phyloP scores from a whole-genome alignment of 2,329 filamentous ascomycete species.

The Ophiostoma piceae region DNA sequence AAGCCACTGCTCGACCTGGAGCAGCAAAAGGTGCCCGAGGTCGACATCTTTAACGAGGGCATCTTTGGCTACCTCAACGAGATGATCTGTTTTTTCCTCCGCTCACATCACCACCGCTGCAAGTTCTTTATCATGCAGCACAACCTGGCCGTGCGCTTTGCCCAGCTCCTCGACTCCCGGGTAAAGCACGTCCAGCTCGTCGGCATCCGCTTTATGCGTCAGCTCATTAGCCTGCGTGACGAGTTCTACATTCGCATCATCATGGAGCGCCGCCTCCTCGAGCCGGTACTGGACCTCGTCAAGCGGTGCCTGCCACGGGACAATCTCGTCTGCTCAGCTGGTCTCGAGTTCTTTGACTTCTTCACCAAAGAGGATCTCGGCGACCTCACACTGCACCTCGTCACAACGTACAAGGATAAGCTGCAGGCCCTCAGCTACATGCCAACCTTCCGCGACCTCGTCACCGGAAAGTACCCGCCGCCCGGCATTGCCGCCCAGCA shows the following conservation, averaged over 20 bases:
- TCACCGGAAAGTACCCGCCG: constrained; percentile 36
- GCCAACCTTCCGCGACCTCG: constrained; percentile 72
- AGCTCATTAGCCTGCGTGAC: constrained; percentile 77
- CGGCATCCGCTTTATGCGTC: constrained; percentile 89
- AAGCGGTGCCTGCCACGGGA: constrained; percentile 83
- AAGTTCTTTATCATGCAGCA: constrained; percentile 83
- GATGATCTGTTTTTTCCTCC: constrained; percentile 87
- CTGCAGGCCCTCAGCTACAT: constrained; percentile 73
- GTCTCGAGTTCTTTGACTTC: constrained; percentile 87
- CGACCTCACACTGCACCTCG: constrained; percentile 74
- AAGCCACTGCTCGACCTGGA: constrained; percentile 79
- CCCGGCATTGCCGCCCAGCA: constrained; percentile 6
- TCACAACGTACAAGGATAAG: constrained; percentile 76
- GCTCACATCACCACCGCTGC: constrained; percentile 78
- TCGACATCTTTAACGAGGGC: constrained; percentile 79
- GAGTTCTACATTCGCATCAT: constrained; percentile 87
- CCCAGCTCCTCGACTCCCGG: constrained; percentile 72
- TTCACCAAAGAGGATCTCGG: constrained; percentile 79
- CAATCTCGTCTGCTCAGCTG: constrained; percentile 89
- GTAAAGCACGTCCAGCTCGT: constrained; percentile 92
- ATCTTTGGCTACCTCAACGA: constrained; percentile 88
- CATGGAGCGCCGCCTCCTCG: constrained; percentile 73
- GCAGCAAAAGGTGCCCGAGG: constrained; percentile 59
- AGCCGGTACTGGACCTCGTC: constrained; percentile 78
- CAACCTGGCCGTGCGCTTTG: constrained; percentile 70